Percentiles rank a stretch among this genome's conserved stretches.
Conservation (phyloP, 176 grass and related monocot genomes). For the Triticum timopheevii region DNA sequence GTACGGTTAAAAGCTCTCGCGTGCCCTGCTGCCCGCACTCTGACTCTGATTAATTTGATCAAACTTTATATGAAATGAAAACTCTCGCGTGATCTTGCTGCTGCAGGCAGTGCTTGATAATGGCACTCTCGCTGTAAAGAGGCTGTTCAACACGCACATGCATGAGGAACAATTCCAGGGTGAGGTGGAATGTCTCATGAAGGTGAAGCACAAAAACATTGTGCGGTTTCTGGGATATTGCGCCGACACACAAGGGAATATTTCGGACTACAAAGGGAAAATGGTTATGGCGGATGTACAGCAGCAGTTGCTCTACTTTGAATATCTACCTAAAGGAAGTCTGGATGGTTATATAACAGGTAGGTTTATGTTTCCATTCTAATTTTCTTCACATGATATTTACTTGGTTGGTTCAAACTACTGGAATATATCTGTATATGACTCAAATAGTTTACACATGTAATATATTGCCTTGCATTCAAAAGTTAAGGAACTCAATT, state of each 20-base stretch:
- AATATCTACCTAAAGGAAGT: not conserved
- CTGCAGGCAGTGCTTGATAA: not conserved
- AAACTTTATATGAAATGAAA: not conserved
- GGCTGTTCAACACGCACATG: not conserved
- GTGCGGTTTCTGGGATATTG: not conserved
- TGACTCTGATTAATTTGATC: not conserved
- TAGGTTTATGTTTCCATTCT: too few relatives aligned
- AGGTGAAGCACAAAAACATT: not conserved
- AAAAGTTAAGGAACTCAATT: too few relatives aligned
- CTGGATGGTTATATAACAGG: not conserved
- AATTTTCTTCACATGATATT: too few relatives aligned
- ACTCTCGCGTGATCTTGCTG: too few relatives aligned
- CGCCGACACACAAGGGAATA: not conserved
- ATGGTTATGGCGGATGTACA: not conserved
- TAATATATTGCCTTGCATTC: too few relatives aligned
- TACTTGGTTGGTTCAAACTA: too few relatives aligned
- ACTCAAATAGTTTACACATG: too few relatives aligned
- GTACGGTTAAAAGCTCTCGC: not conserved
- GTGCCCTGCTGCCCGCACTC: not conserved
- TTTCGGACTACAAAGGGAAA: not conserved
- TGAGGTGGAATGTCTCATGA: not conserved
- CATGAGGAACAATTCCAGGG: not conserved
- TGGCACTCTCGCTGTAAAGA: not conserved
- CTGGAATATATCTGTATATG: too few relatives aligned
- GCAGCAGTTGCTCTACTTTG: not conserved